phyloP scores from a whole-genome alignment of 257 asterid genomes.

The Rhazya stricta region DNA sequence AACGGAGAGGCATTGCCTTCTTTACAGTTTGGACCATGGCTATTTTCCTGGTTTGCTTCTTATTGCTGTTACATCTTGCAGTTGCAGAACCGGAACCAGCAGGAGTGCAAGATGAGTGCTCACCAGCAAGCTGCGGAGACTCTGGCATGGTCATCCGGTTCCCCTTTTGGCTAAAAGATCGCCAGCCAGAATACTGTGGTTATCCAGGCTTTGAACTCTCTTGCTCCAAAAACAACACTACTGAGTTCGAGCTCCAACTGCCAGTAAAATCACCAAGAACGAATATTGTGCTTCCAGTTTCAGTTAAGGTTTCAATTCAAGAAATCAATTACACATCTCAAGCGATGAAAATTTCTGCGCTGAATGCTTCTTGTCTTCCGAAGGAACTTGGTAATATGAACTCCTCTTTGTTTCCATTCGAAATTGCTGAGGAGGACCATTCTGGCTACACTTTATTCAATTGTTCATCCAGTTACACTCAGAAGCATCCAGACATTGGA shows the following conservation, averaged over 20 bases:
- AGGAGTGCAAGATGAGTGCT: conserved; percentile 46
- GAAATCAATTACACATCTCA: conserved; percentile 42
- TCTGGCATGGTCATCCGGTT: conserved; percentile 54
- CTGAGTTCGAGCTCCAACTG: conserved; percentile 40
- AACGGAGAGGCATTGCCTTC: not conserved
- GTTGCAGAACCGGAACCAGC: conserved; percentile 17
- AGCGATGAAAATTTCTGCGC: conserved; percentile 27
- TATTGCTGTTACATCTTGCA: not conserved
- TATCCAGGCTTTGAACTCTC: conserved; percentile 52
- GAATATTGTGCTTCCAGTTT: conserved; percentile 29
- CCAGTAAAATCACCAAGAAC: conserved; percentile 40
- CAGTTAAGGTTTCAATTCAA: conserved; percentile 31
- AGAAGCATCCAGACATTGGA: not conserved
- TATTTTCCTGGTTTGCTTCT: not conserved
- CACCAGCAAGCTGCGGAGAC: conserved; percentile 43
- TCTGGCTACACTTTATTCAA: conserved; percentile 47
- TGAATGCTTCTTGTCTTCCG: conserved; percentile 44
- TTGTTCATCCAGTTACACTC: conserved; percentile 29
- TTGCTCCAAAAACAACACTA: conserved; percentile 39
- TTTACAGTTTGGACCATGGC: not conserved
- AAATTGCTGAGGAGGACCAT: conserved; percentile 8
- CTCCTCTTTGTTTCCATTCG: conserved; percentile 35
- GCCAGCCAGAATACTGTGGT: conserved; percentile 51
- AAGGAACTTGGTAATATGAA: conserved; percentile 22
- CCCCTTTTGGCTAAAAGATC: conserved; percentile 51